Percentiles rank a stretch among this genome's conserved stretches.
phyloP scores from a whole-genome alignment of 2,329 filamentous ascomycete genomes.

The Cladosporium sp. region DNA sequence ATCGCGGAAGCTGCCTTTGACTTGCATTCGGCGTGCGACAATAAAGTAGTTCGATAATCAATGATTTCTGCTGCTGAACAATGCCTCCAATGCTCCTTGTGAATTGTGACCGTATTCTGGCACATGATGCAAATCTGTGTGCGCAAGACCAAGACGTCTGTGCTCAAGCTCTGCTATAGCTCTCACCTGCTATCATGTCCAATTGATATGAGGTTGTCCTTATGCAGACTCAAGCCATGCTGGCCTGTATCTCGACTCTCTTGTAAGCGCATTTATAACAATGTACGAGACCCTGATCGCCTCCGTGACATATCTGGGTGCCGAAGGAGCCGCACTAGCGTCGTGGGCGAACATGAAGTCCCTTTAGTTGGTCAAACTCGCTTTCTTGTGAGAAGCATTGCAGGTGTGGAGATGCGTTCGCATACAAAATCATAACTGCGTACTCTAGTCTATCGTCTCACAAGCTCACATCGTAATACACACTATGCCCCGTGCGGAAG shows the following conservation, averaged over 20 bases:
- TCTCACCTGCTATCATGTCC: background rate
- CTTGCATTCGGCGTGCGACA: constrained; percentile 17
- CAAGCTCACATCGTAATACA: constrained; percentile 76
- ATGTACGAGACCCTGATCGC: background rate
- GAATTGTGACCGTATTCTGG: background rate
- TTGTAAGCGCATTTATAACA: background rate
- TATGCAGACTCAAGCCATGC: background rate
- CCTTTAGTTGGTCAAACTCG: no score
- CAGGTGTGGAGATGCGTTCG: background rate
- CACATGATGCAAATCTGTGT: background rate
- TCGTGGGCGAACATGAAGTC: background rate
- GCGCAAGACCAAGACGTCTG: constrained; percentile 1
- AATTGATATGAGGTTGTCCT: background rate
- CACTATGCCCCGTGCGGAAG: constrained; percentile 77
- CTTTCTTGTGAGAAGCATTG: background rate
- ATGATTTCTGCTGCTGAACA: constrained; percentile 19
- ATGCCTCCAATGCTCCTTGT: background rate
- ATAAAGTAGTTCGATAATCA: constrained; percentile 13
- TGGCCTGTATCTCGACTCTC: no score
- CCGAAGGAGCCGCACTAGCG: background rate
- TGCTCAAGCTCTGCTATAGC: constrained; percentile 1
- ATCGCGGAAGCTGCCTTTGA: constrained; percentile 18
- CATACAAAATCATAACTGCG: background rate
- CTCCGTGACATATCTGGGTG: background rate
- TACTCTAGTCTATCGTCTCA: constrained; percentile 19